A percentile compares a stretch with the other conserved stretches of the same genome.
Conservation (phyloP, 495 filamentous ascomycete genomes). For the Tuber aestivum region DNA sequence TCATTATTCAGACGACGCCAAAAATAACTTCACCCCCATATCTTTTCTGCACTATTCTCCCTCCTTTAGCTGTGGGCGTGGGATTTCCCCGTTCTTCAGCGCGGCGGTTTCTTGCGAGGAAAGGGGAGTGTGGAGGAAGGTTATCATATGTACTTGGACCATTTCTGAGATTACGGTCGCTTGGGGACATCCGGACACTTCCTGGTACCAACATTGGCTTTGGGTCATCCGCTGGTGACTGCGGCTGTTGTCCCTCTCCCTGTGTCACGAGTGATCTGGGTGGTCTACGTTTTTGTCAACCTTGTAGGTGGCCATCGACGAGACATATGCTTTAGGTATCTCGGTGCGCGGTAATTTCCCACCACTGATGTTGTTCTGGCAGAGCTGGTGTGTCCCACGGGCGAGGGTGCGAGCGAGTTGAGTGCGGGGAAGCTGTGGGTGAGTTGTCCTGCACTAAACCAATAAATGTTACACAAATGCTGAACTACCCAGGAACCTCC, state of each 20-base stretch:
- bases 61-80: background rate
- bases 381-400: background rate
- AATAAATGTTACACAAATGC: background rate
- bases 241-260: background rate
- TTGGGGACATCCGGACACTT: background rate
- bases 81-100: background rate
- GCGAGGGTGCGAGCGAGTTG: background rate
- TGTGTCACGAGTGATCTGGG: background rate
- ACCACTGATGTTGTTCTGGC: background rate
- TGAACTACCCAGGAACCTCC: background rate
- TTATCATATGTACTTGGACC: background rate
- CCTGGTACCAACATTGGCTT: background rate
- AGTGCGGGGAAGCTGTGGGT: background rate
- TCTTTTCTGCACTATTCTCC: background rate
- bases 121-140: background rate
- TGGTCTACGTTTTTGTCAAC: conserved; percentile 1
- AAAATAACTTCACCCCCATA: background rate
- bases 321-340: background rate
- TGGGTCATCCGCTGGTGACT: background rate
- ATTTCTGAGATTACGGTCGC: background rate
- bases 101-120: background rate
- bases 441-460: background rate
- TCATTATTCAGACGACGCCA: background rate
- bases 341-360: background rate
- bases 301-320: conserved; percentile 2